Base-by-base conservation (phyloP, 75 land plant species). In the Ceratopteris richardii region DNA sequence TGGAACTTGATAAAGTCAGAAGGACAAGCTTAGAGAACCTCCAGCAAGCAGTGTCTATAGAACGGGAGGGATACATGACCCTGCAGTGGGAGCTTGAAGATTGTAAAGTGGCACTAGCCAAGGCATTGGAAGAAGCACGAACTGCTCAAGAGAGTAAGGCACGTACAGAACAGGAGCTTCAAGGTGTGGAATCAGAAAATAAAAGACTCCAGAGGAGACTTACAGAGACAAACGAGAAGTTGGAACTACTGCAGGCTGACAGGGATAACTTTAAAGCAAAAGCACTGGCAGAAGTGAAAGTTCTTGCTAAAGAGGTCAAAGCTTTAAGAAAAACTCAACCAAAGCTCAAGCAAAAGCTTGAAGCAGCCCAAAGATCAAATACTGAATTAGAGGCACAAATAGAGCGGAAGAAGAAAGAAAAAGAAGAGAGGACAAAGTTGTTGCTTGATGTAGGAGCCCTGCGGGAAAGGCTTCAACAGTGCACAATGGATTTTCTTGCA, bases 41-140 rank as follows among this genome's bases (percentile, higher is more conserved):
- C 63, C 80, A 92, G 55, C 82, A 92, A 70, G 86, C 89, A 29
- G 80, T 88, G 11, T 70, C 78, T 56, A 44, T 56, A 40, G 97
- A 88, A 75, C 91, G 82, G 51, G 94, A 92, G 58, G 70, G 81
- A 66, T 67, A 80, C 47, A 92, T 79, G 27, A 79, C 80, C 48
- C 78, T 82, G 62, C 97, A 92, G 61, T 92, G 97, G 97, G 97
- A 92, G 66, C 74, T 88, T 63, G 97, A 92, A 63, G 97, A 92
- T 31, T 72, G 64, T 53, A 61, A 62, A 17, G 63, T 56, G 11
- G 51, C 75, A 17, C 61, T 66, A 41, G 31, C 40, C 29, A 50
- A 47, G 25, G 48, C 63, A 7, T 56, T 59, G 40, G 70, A 72
- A 42, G 50, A 54, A n/a, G 37, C 60, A 14, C 63, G 60, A 41